These are phyloP conservation scores for Xylaria sp. DNA, from an alignment of 2,329 filamentous ascomycete species.

Conservation along the genomic window DNA sequence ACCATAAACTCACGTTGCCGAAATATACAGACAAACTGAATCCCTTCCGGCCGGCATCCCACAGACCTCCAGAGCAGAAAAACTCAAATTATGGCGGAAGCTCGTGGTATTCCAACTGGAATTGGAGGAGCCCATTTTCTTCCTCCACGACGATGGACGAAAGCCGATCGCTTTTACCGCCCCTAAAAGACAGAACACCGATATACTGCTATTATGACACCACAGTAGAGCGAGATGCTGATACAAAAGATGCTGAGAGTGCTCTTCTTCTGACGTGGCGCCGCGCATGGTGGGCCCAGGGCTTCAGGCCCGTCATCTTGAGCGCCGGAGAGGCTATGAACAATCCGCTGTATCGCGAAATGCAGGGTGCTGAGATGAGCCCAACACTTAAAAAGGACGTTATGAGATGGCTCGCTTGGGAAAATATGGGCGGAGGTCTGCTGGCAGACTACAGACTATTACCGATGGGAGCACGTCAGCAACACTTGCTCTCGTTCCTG, in stretches of 20 bases:
- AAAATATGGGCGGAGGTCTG: slow-evolving; percentile 86
- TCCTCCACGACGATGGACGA: slow-evolving; percentile 83
- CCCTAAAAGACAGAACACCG: slow-evolving; percentile 73
- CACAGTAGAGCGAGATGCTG: slow-evolving; percentile 69
- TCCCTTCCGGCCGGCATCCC: slow-evolving; percentile 75
- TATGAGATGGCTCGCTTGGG: slow-evolving; percentile 92
- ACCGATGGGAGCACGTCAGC: slow-evolving; percentile 83
- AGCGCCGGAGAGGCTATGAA: slow-evolving; percentile 82
- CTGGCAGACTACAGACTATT: slow-evolving; percentile 82
- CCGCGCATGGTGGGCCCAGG: slow-evolving; percentile 94
- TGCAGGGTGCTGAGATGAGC: slow-evolving; percentile 73
- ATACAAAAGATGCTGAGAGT: slow-evolving; percentile 77
- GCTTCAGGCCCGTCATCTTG: slow-evolving; percentile 86
- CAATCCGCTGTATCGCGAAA: slow-evolving; percentile 79
- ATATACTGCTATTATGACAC: slow-evolving; percentile 94
- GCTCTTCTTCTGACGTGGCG: slow-evolving; percentile 87
- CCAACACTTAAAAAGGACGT: slow-evolving; percentile 73
- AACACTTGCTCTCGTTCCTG: slow-evolving; percentile 76
- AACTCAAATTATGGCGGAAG: slow-evolving; percentile 83
- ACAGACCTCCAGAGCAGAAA: slow-evolving; percentile 77
- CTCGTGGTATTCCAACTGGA: slow-evolving; percentile 89
- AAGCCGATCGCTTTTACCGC: slow-evolving; percentile 83
- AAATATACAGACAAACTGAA: slow-evolving; percentile 63
- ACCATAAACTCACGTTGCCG: slow-evolving; percentile 62
- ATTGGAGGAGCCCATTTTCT: slow-evolving; percentile 91